phyloP scores from a whole-genome alignment of 352 stramenopile genomes.

The Pythium dissotocum region DNA sequence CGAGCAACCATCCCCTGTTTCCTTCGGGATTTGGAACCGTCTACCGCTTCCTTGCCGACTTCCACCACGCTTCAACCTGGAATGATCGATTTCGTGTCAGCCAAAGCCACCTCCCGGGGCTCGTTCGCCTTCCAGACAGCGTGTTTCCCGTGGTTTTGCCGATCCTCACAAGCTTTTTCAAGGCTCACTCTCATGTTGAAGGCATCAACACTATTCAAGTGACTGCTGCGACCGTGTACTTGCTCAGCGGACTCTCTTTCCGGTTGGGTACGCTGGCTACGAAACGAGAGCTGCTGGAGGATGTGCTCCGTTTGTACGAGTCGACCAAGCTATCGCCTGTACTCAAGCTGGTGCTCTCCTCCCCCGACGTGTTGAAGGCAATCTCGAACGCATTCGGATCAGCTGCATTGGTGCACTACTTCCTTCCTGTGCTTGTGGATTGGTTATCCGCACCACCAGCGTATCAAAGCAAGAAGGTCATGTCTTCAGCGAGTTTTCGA shows the following conservation, averaged over 20 bases:
- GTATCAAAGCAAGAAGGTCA: slow-evolving; percentile 11
- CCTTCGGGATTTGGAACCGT: slow-evolving; percentile 44
- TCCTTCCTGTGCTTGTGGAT: slow-evolving; percentile 67
- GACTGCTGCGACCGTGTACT: slow-evolving; percentile 53
- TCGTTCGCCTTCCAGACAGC: slow-evolving; percentile 44
- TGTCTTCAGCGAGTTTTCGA: background rate
- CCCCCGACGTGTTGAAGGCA: slow-evolving; percentile 49
- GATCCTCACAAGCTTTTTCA: slow-evolving; percentile 57
- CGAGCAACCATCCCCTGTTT: slow-evolving; percentile 31
- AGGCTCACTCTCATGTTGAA: slow-evolving; percentile 40
- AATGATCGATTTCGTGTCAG: slow-evolving; percentile 39
- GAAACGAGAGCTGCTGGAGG: slow-evolving; percentile 39
- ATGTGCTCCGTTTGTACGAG: slow-evolving; percentile 65
- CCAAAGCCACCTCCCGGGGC: slow-evolving; percentile 34
- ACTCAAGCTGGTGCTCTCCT: slow-evolving; percentile 43
- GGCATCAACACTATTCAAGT: slow-evolving; percentile 44
- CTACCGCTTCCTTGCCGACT: slow-evolving; percentile 50
- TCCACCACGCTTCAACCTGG: slow-evolving; percentile 42
- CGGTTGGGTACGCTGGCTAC: slow-evolving; percentile 41
- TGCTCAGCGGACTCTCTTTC: slow-evolving; percentile 45
- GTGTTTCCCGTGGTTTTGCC: slow-evolving; percentile 53
- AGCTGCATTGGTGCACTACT: slow-evolving; percentile 42
- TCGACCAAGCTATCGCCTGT: slow-evolving; percentile 38
- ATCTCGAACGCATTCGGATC: slow-evolving; percentile 40
- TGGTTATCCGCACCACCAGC: slow-evolving; percentile 48